Base-by-base conservation (phyloP, 768 basidiomycete genomes). In the Neoboletus subvelutipes region DNA sequence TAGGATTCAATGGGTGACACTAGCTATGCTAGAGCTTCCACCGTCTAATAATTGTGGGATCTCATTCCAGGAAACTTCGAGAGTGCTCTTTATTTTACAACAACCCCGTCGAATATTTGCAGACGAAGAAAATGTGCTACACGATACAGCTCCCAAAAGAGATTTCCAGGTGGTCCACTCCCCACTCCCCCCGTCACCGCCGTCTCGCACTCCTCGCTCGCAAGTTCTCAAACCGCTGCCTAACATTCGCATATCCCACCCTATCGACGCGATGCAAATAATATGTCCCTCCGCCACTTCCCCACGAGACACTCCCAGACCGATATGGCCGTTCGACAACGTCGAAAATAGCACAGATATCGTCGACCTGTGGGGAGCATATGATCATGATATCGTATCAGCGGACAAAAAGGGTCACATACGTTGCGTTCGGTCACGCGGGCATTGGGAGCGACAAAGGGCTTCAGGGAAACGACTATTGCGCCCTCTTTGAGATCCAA, bases 401-500 rank as follows among this genome's bases (percentile, higher is more conserved):
- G n/a, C 2, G 11, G 11, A 29, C 18, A 17, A 6, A 18, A 28
- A 39, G 5, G n/a, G 26, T 24, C 46, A 69, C 86, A 53, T 62
- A 90, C 88, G 62, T 94, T 96, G 45, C 90, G 87, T 63, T 93
- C 87, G 0, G 90, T 92, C 55, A 97, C 77, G 37, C 90, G 84
- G 42, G 86, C 88, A 62, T 87, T 77, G 0, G 84, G 82, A 33
- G 87, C 82, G 54, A 94, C 87, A 60, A 92, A 97, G 1, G 94
- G 92, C 56, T 88, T 85, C 18, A 99, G 75, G 20, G 92, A 94
- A 37, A 98, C 83, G 46, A 99, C 90, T 47, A 86, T 86, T 0
- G 94, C 93, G 20, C 92, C 92, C 57, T 96, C 92, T 67, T 94
- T 97, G 57, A 98, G 77, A 67, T 99, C 97, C 53, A 99, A 77